Evolutionary conservation across 2,329 filamentous ascomycete genomes (phyloP), one percentile per base, ranked within the genome.

Genomic region (Aurifilum marmelostoma): DNA sequence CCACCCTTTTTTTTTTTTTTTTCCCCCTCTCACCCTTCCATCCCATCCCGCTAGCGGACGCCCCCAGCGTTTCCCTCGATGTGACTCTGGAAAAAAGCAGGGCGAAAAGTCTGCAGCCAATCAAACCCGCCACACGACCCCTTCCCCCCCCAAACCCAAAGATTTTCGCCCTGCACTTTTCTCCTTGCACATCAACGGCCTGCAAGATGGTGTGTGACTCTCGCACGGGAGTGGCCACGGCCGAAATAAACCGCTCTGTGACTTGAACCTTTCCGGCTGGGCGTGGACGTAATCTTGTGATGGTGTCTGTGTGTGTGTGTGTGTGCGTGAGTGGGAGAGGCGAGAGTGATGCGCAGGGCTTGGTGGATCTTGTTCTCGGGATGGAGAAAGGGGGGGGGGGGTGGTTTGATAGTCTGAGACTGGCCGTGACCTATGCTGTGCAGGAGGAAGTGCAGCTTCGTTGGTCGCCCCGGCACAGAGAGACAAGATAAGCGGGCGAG

Each of bases 51-150:
- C 27, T 29, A 29, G 52, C 52, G 4, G 16, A 18, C 52, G 52
- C 27, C 27, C n/a, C 27, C 52, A 56, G 24, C 52, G 52, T 56
- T 47, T n/a, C 24, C 52, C 27, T 56, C 52, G 27, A 56, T 56
- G 52, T 29, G 27, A 56, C 52, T 32, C 52, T 56, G n/a, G 52
- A 56, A 43, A 62, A 62, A 62, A 62, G 39, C 37, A 62, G 59
- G 59, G 59, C 59, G 59, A 62, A 62, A 37, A 24, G 34, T 41
- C 59, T 27, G 18, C 34, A 37, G 37, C 59, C 59, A 62, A 62
- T 62, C 59, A 62, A 37, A n/a, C 32, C 58, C 29, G 58, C 58
- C 18, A 60, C 32, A 11, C 18, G n/a, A n/a, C n/a, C n/a, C n/a
- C n/a, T n/a, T n/a, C n/a, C n/a, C n/a, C n/a, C n/a, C 56, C 29